These are phyloP conservation scores for Kitagawia praeruptora DNA, from an alignment of 129 eudicot genomes.

Conservation along the genomic window DNA sequence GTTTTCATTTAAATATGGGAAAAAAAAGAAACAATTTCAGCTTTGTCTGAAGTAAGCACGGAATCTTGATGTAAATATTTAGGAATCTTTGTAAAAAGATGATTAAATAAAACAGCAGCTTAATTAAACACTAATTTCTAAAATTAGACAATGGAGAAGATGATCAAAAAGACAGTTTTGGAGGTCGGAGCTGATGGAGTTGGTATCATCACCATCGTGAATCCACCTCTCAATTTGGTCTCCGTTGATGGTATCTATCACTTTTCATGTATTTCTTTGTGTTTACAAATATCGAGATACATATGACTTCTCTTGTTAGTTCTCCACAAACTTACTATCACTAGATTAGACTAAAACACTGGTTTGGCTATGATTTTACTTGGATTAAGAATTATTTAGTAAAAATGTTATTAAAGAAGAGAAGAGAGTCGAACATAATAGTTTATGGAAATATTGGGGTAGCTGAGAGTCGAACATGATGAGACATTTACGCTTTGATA, in stretches of 20 bases:
- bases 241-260: slow-evolving; percentile 4
- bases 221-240: slow-evolving; percentile 19
- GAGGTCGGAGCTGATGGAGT: slow-evolving; percentile 19
- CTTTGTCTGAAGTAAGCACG: neutral
- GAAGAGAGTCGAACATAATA: too few relatives aligned
- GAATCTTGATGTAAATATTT: neutral
- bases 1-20: too few relatives aligned
- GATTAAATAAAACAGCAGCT: neutral
- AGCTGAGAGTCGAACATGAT: too few relatives aligned
- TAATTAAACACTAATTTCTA: neutral
- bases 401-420: too few relatives aligned
- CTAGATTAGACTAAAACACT: neutral
- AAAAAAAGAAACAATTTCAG: too few relatives aligned
- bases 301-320: neutral
- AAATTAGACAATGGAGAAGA: neutral
- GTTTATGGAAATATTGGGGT: too few relatives aligned
- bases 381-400: too few relatives aligned
- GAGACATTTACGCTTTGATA: too few relatives aligned
- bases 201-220: slow-evolving; percentile 12
- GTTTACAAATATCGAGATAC: too few relatives aligned
- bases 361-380: neutral
- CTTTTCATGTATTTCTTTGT: neutral
- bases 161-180: neutral
- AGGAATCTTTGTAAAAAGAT: neutral
- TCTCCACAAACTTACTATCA: neutral